Percentiles rank a stretch among this genome's conserved stretches.
These are phyloP conservation scores for Schrenkiella parvula DNA, from an alignment of 345 rosid species.

Conservation along the genomic window DNA sequence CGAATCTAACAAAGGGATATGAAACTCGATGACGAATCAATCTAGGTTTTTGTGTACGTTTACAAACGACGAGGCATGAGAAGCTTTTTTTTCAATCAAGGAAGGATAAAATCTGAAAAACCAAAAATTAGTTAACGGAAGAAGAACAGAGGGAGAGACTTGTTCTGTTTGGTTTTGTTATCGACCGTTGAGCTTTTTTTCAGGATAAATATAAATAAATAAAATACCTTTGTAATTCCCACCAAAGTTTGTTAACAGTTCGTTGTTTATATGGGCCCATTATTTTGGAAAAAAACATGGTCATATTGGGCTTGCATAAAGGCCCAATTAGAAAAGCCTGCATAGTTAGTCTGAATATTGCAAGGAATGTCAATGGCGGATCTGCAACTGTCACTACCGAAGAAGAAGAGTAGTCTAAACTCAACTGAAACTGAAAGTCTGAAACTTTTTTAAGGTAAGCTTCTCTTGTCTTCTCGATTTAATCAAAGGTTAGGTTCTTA, in stretches of 20 bases:
- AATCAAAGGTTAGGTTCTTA: neutral
- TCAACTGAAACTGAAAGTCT: conserved; percentile 8
- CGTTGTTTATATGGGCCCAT: neutral
- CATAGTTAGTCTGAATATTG: neutral
- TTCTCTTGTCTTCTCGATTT: neutral
- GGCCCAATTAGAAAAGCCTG: neutral
- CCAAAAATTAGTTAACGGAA: neutral
- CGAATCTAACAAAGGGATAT: neutral
- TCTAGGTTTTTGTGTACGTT: neutral
- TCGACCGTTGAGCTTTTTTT: conserved; percentile 32
- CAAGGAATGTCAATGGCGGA: conserved; percentile 1
- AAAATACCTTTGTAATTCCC: neutral
- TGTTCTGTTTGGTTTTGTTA: conserved; percentile 9
- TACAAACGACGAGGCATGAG: neutral
- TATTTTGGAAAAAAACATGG: neutral
- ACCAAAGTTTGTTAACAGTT: neutral
- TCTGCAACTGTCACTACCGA: conserved; percentile 4
- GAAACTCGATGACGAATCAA: neutral
- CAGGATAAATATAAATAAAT: neutral
- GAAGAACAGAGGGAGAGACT: conserved; percentile 11
- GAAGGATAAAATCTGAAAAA: neutral
- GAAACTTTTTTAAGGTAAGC: conserved; percentile 10
- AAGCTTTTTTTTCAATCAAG: neutral
- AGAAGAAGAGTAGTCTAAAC: conserved; percentile 1
- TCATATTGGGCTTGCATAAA: neutral